Base-by-base conservation (phyloP, 495 filamentous ascomycete species). In the Ascobolus immersus region DNA sequence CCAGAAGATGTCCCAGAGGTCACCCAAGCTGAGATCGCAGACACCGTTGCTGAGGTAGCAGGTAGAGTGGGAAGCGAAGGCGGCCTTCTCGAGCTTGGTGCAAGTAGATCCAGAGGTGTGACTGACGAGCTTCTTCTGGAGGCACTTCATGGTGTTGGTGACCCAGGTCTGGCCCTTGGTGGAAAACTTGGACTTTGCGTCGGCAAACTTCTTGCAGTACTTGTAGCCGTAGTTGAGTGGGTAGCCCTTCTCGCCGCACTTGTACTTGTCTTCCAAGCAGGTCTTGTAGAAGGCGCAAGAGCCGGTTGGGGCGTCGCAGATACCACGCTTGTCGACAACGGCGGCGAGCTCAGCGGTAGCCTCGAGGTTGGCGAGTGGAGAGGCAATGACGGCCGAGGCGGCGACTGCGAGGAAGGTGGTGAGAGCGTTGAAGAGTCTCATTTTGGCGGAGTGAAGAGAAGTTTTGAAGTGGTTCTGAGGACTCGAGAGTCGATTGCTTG, bases 211-310 rank as follows among this genome's bases (percentile, higher is more conserved):
- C 10, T 39, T 22, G 34, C 43, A 45, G 40, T 45, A 45, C 14
- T 45, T 45, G 15, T 37, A 29, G 14, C 43, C 43, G 18, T 45
- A 43, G 18, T 17, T 37, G 29, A 45, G 30, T 1, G 43, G 40
- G 9, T 45, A 45, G 9, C 36, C 43, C 12, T 17, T 37, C 14
- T 32, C 18, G 13, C 32, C 36, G 22, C 43, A 45, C 17, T 40
- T 11, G 24, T 39, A 30, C 14, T 34, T 32, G 10, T 33, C 32
- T 26, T 43, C 35, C 9, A 45, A 30, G 34, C 43, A 45, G 17
- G 42, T n/a, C 7, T 36, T 21, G 29, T 45, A 45, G 26, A 45
- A 42, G n/a, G n/a, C n/a, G n/a, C n/a, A n/a, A n/a, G n/a, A n/a
- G n/a, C n/a, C n/a, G n/a, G n/a, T n/a, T n/a, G 4, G 33, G 24